Evolutionary conservation across 2,329 filamentous ascomycete genomes (phyloP).

Genomic region (Macrophomina phaseolina): DNA sequence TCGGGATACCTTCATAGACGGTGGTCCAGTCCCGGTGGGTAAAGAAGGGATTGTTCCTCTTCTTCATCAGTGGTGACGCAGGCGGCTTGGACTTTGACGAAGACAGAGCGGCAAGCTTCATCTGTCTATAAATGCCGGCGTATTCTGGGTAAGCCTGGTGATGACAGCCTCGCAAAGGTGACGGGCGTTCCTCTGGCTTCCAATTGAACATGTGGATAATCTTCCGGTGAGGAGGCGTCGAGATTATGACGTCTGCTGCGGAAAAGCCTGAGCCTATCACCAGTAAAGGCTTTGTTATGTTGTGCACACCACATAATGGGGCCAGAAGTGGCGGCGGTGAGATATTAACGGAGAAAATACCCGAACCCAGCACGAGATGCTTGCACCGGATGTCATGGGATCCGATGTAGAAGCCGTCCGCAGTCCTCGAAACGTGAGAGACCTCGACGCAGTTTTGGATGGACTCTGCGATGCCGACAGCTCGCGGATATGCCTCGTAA

Average conservation of each 20-base stretch:
- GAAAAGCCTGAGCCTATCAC: conserved; percentile 68
- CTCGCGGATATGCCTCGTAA: conserved; percentile 58
- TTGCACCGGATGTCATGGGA: conserved; percentile 61
- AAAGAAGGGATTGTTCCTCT: conserved; percentile 54
- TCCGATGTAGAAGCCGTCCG: conserved; percentile 55
- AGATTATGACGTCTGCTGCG: conserved; percentile 66
- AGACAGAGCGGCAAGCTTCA: conserved; percentile 58
- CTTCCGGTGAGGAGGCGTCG: conserved; percentile 54
- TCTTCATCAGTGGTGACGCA: conserved; percentile 29
- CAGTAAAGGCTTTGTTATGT: conserved; percentile 51
- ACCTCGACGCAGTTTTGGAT: conserved; percentile 53
- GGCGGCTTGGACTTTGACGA: conserved; percentile 29
- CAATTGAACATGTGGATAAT: conserved; percentile 67
- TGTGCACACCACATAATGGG: conserved; percentile 48
- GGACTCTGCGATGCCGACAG: conserved; percentile 57
- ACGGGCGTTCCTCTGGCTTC: conserved; percentile 61
- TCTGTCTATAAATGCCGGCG: conserved; percentile 63
- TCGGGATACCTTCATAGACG: conserved; percentile 62
- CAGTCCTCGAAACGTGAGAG: conserved; percentile 50
- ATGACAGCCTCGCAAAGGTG: conserved; percentile 64
- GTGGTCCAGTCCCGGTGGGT: conserved; percentile 56
- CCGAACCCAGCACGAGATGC: conserved; percentile 63
- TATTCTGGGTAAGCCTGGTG: conserved; percentile 68
- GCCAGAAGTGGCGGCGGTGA: conserved; percentile 56
- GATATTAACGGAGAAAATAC: conserved; percentile 62